A percentile compares a stretch with the other conserved stretches of the same genome.
These are phyloP conservation scores for Tubosaeta brunneosetosa DNA, from an alignment of 768 basidiomycete genomes.

Conservation along the genomic window DNA sequence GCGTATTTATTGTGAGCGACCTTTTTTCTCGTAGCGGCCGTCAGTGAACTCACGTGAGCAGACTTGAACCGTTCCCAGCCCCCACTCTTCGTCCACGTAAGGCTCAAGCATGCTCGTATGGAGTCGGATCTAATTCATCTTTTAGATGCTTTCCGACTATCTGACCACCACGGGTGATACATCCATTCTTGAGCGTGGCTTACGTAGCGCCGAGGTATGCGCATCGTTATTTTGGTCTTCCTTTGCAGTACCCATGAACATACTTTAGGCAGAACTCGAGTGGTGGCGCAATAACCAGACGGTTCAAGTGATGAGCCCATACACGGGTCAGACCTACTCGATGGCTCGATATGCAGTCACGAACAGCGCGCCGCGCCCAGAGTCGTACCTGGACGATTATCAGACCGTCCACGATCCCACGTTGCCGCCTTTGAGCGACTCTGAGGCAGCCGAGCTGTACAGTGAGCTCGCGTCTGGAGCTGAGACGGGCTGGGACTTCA, in stretches of 20 bases:
- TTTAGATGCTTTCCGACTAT: constrained; percentile 86
- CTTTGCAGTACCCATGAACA: not conserved
- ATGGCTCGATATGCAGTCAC: constrained; percentile 73
- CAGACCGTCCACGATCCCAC: constrained; percentile 65
- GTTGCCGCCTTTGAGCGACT: constrained; percentile 54
- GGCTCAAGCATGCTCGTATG: constrained; percentile 7
- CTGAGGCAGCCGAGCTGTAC: constrained; percentile 63
- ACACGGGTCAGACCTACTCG: constrained; percentile 57
- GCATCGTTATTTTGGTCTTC: not conserved
- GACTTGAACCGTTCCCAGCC: constrained; percentile 91
- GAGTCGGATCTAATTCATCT: not conserved
- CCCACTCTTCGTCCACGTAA: constrained; percentile 77
- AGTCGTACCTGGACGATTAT: constrained; percentile 81
- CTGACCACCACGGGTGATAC: constrained; percentile 67
- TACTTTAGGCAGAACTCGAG: constrained; percentile 59
- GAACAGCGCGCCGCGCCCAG: constrained; percentile 85
- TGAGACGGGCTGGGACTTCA: constrained; percentile 58
- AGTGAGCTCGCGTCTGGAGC: constrained; percentile 86
- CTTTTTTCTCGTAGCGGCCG: not conserved
- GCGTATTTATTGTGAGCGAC: constrained; percentile 72
- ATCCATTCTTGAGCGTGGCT: constrained; percentile 67
- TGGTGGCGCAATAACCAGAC: constrained; percentile 84
- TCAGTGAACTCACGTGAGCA: constrained; percentile 21
- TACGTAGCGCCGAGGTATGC: constrained; percentile 78
- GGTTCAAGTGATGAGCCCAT: constrained; percentile 61